Evolutionary conservation across 495 filamentous ascomycete species (phyloP).

Genomic region (Aspergillus cavernicola): DNA sequence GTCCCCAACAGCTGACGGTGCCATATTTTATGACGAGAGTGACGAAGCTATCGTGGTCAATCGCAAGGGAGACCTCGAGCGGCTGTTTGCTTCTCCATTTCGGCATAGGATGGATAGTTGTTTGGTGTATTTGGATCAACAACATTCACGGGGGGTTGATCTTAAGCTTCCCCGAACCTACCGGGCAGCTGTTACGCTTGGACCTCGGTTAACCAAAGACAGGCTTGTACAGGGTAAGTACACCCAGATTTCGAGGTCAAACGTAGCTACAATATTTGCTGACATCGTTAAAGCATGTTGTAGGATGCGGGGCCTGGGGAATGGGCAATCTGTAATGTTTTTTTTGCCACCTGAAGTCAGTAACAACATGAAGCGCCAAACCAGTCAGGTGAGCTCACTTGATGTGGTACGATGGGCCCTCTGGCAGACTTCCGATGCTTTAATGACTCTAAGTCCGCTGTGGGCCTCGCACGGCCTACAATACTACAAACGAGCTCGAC

Average conservation of each 20-base stretch:
- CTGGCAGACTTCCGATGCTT: conserved; percentile 6
- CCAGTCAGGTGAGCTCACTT: not conserved
- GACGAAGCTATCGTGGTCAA: conserved; percentile 49
- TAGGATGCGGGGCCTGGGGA: conserved; percentile 55
- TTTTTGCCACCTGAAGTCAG: conserved; percentile 46
- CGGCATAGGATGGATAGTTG: conserved; percentile 16
- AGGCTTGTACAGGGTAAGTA: conserved; percentile 62
- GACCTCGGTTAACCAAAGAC: conserved; percentile 62
- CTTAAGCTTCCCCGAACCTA: conserved; percentile 52
- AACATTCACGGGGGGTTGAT: conserved; percentile 69
- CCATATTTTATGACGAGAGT: conserved; percentile 51
- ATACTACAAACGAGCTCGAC: not conserved
- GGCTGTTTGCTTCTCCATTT: conserved; percentile 56
- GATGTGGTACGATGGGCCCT: conserved; percentile 12
- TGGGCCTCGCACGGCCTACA: conserved; percentile 14
- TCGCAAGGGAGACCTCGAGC: conserved; percentile 42
- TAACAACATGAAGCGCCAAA: not conserved
- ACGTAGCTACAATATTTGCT: too few species aligned
- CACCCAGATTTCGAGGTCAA: too few species aligned
- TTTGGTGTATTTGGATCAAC: conserved; percentile 67
- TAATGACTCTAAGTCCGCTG: conserved; percentile 6
- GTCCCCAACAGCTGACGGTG: conserved; percentile 19
- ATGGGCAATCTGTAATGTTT: conserved; percentile 56
- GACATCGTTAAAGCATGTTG: conserved; percentile 48
- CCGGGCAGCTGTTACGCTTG: conserved; percentile 62